These are phyloP conservation scores for Quercus suber DNA, from an alignment of 306 rosid species.

Conservation along the genomic window DNA sequence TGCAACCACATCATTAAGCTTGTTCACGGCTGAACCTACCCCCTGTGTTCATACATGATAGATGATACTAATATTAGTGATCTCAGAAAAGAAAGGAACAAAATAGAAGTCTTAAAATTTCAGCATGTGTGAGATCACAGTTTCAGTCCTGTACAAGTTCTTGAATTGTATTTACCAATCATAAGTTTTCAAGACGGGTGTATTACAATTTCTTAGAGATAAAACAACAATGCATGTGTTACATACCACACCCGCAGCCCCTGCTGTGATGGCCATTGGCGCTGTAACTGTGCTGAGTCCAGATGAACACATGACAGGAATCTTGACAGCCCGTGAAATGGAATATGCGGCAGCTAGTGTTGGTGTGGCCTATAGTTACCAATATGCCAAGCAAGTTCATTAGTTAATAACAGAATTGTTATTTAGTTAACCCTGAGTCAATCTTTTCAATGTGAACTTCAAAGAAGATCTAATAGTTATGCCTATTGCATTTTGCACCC, in stretches of 20 bases:
- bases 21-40: constrained; percentile 85
- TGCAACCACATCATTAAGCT: constrained; percentile 76
- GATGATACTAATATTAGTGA: constrained; percentile 10
- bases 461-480: background rate
- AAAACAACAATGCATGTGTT: background rate
- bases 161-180: background rate
- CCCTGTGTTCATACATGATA: constrained; percentile 42
- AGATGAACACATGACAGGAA: constrained; percentile 86
- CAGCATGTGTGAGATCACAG: background rate
- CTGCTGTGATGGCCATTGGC: constrained; percentile 93
- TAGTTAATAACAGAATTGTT: background rate
- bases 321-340: constrained; percentile 78
- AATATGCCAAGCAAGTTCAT: constrained; percentile 12
- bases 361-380: constrained; percentile 69
- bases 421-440: background rate
- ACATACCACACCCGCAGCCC: constrained; percentile 94
- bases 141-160: background rate
- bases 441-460: background rate
- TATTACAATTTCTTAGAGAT: background rate
- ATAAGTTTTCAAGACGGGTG: background rate
- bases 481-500: background rate
- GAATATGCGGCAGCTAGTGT: constrained; percentile 92
- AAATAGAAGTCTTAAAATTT: background rate
- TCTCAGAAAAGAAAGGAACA: background rate
- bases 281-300: constrained; percentile 85